Evolutionary conservation across 148 eudicot species (phyloP).

Genomic region (Polygonum aviculare): DNA sequence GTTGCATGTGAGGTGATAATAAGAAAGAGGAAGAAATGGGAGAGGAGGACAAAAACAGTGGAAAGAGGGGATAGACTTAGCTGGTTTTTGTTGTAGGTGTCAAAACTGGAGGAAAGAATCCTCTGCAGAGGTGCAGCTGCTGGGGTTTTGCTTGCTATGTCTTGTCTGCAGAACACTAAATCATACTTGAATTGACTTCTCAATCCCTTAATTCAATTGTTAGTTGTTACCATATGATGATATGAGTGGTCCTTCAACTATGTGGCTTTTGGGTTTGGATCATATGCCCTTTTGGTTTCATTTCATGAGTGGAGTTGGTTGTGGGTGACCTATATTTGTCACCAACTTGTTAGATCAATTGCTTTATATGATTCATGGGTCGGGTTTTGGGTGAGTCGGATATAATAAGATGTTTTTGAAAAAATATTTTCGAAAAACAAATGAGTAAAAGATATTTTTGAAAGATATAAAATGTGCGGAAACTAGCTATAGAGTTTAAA

Average conservation of each 20-base stretch:
- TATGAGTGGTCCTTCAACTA: neutral
- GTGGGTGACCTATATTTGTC: too few relatives aligned
- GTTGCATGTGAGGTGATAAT: neutral
- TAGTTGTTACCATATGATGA: neutral
- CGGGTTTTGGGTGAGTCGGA: too few relatives aligned
- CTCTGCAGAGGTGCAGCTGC: neutral
- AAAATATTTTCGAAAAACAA: too few relatives aligned
- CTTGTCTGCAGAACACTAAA: neutral
- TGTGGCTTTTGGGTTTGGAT: too few relatives aligned
- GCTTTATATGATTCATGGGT: too few relatives aligned
- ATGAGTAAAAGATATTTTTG: too few relatives aligned
- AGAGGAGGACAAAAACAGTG: constrained; percentile 3
- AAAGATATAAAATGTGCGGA: too few relatives aligned
- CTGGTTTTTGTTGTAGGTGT: neutral
- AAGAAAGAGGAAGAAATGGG: neutral
- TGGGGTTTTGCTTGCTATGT: neutral
- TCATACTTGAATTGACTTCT: constrained; percentile 5
- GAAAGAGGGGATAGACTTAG: neutral
- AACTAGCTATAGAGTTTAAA: too few relatives aligned
- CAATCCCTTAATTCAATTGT: neutral
- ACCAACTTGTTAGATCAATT: too few relatives aligned
- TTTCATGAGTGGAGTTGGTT: neutral
- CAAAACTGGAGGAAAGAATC: neutral
- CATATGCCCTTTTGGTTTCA: neutral
- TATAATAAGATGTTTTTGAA: too few relatives aligned